Conservation (phyloP, 2,329 filamentous ascomycete genomes). For the Orbilia blumenaviensis region DNA sequence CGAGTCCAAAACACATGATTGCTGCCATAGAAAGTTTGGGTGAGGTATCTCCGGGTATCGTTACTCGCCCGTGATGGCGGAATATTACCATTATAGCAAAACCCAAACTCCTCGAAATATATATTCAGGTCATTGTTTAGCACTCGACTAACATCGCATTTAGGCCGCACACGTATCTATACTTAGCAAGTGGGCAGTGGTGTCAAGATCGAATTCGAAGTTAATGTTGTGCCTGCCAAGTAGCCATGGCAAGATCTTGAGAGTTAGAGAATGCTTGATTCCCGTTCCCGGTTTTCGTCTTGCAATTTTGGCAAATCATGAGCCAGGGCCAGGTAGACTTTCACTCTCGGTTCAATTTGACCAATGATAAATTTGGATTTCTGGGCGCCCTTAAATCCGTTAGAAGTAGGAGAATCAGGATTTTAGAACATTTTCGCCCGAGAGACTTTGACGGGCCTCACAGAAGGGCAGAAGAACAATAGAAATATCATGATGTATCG, state of each 20-base stretch:
- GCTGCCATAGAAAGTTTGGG: too few species aligned
- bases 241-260: neutral
- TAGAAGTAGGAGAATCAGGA: too few species aligned
- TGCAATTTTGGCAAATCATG: neutral
- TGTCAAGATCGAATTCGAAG: neutral
- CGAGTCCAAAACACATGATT: too few species aligned
- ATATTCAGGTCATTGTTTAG: too few species aligned
- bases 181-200: too few species aligned
- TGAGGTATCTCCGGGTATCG: too few species aligned
- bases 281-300: neutral
- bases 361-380: neutral
- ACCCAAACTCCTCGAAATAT: too few species aligned
- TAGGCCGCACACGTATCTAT: too few species aligned
- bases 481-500: neutral
- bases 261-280: constrained; percentile 7
- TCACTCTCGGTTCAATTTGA: neutral
- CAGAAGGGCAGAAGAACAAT: neutral
- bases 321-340: neutral
- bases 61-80: too few species aligned
- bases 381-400: too few species aligned
- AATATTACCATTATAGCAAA: too few species aligned
- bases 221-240: constrained; percentile 3
- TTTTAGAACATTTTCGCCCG: constrained; percentile 15
- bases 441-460: neutral
- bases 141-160: too few species aligned